phyloP scores from a whole-genome alignment of 2,329 filamentous ascomycete genomes.

The Penicillium thymicola region DNA sequence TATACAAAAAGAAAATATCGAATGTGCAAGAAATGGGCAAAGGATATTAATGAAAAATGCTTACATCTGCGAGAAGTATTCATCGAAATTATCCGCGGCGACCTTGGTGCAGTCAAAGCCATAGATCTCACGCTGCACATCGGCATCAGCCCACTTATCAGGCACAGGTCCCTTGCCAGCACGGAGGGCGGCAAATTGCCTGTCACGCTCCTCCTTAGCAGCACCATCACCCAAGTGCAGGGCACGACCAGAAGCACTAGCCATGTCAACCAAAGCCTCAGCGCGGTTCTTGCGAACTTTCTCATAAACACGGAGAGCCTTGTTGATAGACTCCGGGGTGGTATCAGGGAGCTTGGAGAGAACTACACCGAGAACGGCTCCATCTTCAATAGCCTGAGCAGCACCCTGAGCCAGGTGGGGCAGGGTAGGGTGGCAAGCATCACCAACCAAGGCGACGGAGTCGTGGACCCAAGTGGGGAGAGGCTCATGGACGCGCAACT shows the following conservation, averaged over 20 bases:
- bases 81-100: conserved; percentile 52
- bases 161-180: conserved; percentile 47
- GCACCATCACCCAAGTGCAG: conserved; percentile 58
- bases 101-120: conserved; percentile 59
- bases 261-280: conserved; percentile 56
- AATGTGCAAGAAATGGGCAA: background rate
- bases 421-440: conserved; percentile 62
- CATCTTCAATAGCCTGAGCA: conserved; percentile 64
- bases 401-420: conserved; percentile 64
- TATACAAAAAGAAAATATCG: background rate
- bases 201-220: conserved; percentile 58
- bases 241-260: conserved; percentile 52
- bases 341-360: conserved; percentile 49
- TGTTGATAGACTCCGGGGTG: conserved; percentile 48
- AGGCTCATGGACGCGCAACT: conserved; percentile 59
- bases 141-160: conserved; percentile 69
- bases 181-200: conserved; percentile 53
- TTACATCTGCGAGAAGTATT: conserved; percentile 40
- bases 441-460: conserved; percentile 54
- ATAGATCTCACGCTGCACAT: conserved; percentile 66
- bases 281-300: conserved; percentile 55
- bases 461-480: conserved; percentile 60
- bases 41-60: background rate
- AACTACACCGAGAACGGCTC: conserved; percentile 54
- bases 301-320: conserved; percentile 56